phyloP scores from a whole-genome alignment of 306 rosid species.

The Hylodesmum podocarpum region DNA sequence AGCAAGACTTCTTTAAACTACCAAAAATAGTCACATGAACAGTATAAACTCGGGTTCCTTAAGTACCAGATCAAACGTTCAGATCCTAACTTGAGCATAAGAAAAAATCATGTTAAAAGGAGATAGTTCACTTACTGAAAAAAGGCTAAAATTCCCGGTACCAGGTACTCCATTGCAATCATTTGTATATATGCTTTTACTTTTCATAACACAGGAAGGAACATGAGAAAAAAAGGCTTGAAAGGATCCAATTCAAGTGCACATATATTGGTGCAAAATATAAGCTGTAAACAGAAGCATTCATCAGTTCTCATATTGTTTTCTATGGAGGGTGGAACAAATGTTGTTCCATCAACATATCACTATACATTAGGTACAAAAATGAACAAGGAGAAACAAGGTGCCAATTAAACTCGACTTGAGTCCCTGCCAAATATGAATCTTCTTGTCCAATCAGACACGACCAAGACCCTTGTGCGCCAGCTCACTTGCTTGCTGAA shows the following conservation, averaged over 20 bases:
- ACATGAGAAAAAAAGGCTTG: neutral
- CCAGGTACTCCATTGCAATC: too few relatives aligned
- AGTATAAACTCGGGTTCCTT: too few relatives aligned
- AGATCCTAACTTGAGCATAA: too few relatives aligned
- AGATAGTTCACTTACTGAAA: too few relatives aligned
- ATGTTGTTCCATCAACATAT: neutral
- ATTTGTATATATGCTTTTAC: too few relatives aligned
- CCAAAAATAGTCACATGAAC: too few relatives aligned
- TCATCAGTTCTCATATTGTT: neutral
- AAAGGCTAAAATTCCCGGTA: too few relatives aligned
- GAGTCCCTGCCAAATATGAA: slow-evolving; percentile 94
- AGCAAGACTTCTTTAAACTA: too few relatives aligned
- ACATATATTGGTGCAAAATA: neutral
- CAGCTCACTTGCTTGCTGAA: slow-evolving; percentile 98
- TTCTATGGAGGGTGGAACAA: neutral
- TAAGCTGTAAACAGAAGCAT: neutral
- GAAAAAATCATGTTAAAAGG: too few relatives aligned
- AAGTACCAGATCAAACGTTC: too few relatives aligned
- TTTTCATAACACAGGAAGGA: neutral
- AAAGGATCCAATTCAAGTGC: neutral
- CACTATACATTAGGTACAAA: slow-evolving; percentile 18
- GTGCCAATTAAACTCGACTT: slow-evolving; percentile 53
- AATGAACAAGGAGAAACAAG: neutral
- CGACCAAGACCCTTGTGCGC: slow-evolving; percentile 80
- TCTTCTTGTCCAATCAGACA: slow-evolving; percentile 88